Conservation (phyloP, 768 basidiomycete genomes). For the Leccinum subtestaceum region DNA sequence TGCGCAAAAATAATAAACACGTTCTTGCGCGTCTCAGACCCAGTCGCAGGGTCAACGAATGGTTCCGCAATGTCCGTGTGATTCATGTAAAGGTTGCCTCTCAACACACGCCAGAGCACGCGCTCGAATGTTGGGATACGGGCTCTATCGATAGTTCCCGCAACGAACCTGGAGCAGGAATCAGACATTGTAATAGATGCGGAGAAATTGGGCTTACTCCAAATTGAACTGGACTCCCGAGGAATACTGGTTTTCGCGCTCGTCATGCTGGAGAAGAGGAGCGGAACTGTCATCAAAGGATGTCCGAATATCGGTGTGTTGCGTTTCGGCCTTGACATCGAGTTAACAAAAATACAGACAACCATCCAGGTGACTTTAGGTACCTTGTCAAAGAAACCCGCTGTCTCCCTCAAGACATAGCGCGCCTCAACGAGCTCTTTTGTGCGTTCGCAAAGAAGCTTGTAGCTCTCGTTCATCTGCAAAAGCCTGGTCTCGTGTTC, state of each 20-base stretch:
- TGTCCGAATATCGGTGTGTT: conserved; percentile 74
- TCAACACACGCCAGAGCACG: conserved; percentile 95
- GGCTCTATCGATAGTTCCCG: conserved; percentile 92
- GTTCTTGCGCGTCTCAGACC: conserved; percentile 87
- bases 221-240: conserved; percentile 72
- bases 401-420: conserved; percentile 93
- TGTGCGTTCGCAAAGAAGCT: conserved; percentile 79
- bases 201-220: conserved; percentile 53
- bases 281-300: conserved; percentile 92
- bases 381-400: conserved; percentile 91
- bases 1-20: conserved; percentile 99
- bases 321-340: conserved; percentile 63
- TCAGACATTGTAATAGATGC: not conserved
- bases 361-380: conserved; percentile 17
- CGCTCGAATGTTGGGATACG: conserved; percentile 94
- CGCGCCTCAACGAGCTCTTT: conserved; percentile 89
- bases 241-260: conserved; percentile 66
- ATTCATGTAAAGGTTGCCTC: conserved; percentile 99
- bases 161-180: conserved; percentile 68
- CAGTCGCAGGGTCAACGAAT: conserved; percentile 84
- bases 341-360: conserved; percentile 7
- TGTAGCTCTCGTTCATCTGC: conserved; percentile 94
- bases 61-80: conserved; percentile 92
- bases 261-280: conserved; percentile 89
- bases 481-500: conserved; percentile 82